A percentile compares a stretch with the other conserved stretches of the same genome.
Conservation (phyloP, 225 moss, liverwort and hornwort genomes). For the Bryum argenteum region DNA sequence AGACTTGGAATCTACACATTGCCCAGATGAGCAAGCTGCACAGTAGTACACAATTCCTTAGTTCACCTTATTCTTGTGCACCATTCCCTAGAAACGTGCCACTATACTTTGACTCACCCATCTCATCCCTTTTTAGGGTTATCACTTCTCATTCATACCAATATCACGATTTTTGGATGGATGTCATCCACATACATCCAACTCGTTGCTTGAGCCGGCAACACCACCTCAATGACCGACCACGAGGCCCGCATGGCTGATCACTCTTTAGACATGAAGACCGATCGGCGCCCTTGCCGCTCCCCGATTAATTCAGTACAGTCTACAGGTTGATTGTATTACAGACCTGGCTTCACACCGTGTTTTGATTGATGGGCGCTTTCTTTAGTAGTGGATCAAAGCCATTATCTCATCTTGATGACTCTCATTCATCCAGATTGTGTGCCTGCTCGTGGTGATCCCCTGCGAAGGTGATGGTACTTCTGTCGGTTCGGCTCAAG, state of each 20-base stretch:
- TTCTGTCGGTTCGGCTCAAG: slow-evolving; percentile 22
- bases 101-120: background rate
- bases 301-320: slow-evolving; percentile 14
- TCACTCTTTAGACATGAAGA: slow-evolving; percentile 6
- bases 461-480: background rate
- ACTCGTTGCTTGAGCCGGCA: background rate
- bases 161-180: background rate
- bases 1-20: too few relatives aligned
- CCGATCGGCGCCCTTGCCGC: slow-evolving; percentile 17
- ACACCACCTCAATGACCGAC: slow-evolving; percentile 13
- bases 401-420: background rate
- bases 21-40: background rate
- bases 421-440: slow-evolving; percentile 31
- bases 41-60: background rate
- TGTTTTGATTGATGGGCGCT: background rate
- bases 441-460: slow-evolving; percentile 25
- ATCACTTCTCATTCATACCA: background rate
- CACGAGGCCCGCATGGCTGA: background rate
- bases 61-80: background rate
- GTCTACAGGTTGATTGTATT: background rate
- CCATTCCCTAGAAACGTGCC: background rate
- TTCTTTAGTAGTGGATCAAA: slow-evolving; percentile 18
- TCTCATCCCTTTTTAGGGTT: background rate
- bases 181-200: background rate
- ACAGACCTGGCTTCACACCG: slow-evolving; percentile 8